Evolutionary conservation across 139 green algal genomes (phyloP), one percentile per base, ranked within the genome.

Genomic region (Tetradesmus obliquus): DNA sequence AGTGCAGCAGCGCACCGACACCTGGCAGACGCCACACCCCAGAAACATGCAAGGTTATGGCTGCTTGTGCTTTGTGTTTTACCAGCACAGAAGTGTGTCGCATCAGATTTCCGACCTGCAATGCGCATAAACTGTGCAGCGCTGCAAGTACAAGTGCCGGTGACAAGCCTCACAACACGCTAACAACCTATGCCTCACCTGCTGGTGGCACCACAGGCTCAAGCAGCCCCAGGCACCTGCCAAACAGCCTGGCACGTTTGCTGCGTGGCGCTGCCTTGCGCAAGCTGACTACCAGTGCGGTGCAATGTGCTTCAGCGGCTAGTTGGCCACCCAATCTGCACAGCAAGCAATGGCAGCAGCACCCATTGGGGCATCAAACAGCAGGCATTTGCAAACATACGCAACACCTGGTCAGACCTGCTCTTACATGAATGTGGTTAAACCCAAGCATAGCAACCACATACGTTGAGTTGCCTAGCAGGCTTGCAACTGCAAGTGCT

Each of bases 201-300:
- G 89, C 62, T 24, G 7, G 19, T 53, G 89, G 81, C 3, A 89
- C 53, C 12, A 13, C 82, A 51, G 88, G 88, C 45, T 86, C 88
- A 5, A 91, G 54, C 60, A 92, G 58, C 17, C 89, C 81, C 24
- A 92, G 22, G 54, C 69, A 88, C 1, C 89, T 81, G 15, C 89
- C 89, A 89, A 92, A 92, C 82, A 92, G 82, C 6, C 20, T n/a
- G 6, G 55, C 82, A n/a, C 89, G 89, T 7, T 51, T 82, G 60
- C 17, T 79, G 51, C 82, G 82, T 2, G 82, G 9, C 17, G 66
- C 66, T 60, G 69, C 19, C n/a, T 89, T 88, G 66, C 82, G 89
- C 3, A 92, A 2, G 19, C 53, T 66, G 4, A 9, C 53, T 2
- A 84, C 89, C 3, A 92, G 82, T 53, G 89, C 89, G 20, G 89